A percentile compares a stretch with the other conserved stretches of the same genome.
These are phyloP conservation scores for Salix purpurea DNA, from an alignment of 345 rosid species.

Conservation along the genomic window DNA sequence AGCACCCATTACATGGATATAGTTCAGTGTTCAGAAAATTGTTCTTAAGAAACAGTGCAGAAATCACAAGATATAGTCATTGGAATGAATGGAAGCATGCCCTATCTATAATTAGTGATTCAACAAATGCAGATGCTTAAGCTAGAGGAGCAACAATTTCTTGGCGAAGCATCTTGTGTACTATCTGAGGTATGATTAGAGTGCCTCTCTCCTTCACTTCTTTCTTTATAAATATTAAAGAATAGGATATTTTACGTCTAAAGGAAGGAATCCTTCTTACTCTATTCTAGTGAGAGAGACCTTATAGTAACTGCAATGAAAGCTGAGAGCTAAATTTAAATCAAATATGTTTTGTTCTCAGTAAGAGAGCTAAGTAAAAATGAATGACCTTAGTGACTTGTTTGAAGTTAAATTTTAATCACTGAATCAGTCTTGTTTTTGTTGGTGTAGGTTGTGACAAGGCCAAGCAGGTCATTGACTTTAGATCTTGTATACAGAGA, in stretches of 20 bases:
- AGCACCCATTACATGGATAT: not conserved
- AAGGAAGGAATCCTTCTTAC: not conserved
- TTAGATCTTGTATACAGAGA: constrained; percentile 54
- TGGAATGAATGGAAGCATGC: constrained; percentile 2
- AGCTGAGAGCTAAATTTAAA: not conserved
- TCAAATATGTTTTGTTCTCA: not conserved
- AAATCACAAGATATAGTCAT: not conserved
- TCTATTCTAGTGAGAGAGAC: not conserved
- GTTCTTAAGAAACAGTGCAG: not conserved
- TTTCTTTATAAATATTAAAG: not conserved
- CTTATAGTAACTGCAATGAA: not conserved
- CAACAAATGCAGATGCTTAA: constrained; percentile 53
- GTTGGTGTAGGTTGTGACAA: constrained; percentile 48
- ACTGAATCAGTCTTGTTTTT: not conserved
- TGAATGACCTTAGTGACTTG: not conserved
- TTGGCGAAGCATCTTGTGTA: constrained; percentile 59
- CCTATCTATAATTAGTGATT: constrained; percentile 9
- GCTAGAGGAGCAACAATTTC: constrained; percentile 69
- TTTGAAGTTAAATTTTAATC: not conserved
- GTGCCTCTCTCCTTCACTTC: constrained; percentile 2
- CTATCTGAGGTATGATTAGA: constrained; percentile 53
- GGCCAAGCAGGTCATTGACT: constrained; percentile 43
- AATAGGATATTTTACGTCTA: not conserved
- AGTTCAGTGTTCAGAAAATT: not conserved
- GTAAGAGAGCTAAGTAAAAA: not conserved